Evolutionary conservation across 2,329 filamentous ascomycete species (phyloP).

Genomic region (Fusarium nodosum): DNA sequence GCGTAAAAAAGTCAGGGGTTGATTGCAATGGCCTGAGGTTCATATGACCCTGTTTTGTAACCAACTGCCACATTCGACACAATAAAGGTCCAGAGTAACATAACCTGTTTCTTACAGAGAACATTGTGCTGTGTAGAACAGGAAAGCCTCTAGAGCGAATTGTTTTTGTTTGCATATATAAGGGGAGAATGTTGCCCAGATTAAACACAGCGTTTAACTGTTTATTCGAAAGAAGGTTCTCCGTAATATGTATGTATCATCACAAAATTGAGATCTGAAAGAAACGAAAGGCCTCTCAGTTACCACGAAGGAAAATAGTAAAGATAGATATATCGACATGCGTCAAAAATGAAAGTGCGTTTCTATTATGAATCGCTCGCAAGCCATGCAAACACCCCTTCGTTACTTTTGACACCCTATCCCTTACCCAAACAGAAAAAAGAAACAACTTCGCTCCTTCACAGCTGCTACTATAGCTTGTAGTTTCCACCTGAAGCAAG

Average conservation of each 20-base stretch:
- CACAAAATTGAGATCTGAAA: background rate
- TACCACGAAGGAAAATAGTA: conserved; percentile 5
- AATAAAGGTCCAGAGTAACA: background rate
- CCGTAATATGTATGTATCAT: background rate
- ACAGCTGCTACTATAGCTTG: conserved; percentile 70
- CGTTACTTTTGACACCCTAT: conserved; percentile 25
- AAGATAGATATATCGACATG: conserved; percentile 27
- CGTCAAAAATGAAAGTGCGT: conserved; percentile 38
- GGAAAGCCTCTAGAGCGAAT: background rate
- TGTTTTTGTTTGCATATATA: background rate
- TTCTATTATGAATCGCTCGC: conserved; percentile 45
- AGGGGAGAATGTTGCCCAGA: background rate
- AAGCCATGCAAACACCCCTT: conserved; percentile 40
- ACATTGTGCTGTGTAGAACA: background rate
- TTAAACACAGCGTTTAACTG: background rate
- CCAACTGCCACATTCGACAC: background rate
- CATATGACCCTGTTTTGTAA: background rate
- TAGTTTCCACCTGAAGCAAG: conserved; percentile 68
- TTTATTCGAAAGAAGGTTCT: background rate
- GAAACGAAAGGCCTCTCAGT: background rate
- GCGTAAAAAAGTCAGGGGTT: background rate
- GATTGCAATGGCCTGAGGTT: background rate
- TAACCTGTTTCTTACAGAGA: background rate
- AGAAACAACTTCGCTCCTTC: conserved; percentile 1
- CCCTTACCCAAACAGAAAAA: conserved; percentile 23